Evolutionary conservation across 371 early-diverging fungal species (phyloP).

Genomic region (Encephalitozoon cuniculi): DNA sequence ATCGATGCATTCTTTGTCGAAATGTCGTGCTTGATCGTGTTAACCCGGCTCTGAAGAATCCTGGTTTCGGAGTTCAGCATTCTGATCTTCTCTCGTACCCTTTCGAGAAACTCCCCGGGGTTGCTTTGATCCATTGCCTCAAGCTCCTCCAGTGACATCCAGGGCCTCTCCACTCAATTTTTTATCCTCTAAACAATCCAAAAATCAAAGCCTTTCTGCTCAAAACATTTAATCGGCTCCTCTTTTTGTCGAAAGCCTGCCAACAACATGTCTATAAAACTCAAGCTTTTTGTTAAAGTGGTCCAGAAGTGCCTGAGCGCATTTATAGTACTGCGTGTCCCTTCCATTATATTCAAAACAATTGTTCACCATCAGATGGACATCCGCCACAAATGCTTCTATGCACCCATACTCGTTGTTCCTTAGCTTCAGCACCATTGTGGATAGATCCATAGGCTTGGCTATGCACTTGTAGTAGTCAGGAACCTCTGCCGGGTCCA

Average conservation of each 20-base stretch:
- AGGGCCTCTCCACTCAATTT: background rate
- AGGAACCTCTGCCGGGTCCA: conserved; percentile 70
- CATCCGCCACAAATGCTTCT: conserved; percentile 69
- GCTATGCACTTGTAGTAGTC: conserved; percentile 90
- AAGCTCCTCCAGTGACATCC: conserved; percentile 31
- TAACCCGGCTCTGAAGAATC: conserved; percentile 54
- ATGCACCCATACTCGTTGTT: conserved; percentile 67
- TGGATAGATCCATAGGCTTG: conserved; percentile 87
- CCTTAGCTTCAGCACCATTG: conserved; percentile 68
- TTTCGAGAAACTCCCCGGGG: conserved; percentile 17
- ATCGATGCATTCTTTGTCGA: conserved; percentile 71
- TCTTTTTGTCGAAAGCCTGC: background rate
- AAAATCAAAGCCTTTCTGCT: background rate
- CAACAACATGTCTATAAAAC: conserved; percentile 21
- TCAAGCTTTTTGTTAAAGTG: conserved; percentile 31
- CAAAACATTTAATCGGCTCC: background rate
- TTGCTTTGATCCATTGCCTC: conserved; percentile 37
- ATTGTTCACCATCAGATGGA: conserved; percentile 72
- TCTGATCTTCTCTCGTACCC: conserved; percentile 38
- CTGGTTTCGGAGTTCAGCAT: conserved; percentile 58
- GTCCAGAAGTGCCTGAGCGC: conserved; percentile 62
- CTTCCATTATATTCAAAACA: conserved; percentile 73
- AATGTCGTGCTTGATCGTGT: conserved; percentile 56
- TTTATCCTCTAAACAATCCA: background rate
- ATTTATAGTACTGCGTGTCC: conserved; percentile 69